These are phyloP conservation scores for Borealophlyctis nickersoniae DNA, from an alignment of 192 early-diverging fungal genomes.

Conservation along the genomic window DNA sequence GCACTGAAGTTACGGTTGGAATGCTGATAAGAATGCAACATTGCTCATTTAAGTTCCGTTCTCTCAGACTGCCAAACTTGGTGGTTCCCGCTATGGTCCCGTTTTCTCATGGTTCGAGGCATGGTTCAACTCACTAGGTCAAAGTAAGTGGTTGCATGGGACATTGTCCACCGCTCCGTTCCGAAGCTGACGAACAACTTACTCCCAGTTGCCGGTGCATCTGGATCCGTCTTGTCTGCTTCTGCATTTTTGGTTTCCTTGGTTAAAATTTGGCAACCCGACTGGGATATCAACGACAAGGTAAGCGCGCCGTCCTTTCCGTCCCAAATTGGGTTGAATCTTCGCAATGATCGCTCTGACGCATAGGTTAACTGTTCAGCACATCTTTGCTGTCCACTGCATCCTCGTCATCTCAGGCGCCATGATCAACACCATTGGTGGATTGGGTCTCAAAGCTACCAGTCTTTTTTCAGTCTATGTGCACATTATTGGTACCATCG, in stretches of 20 bases:
- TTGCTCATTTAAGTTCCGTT: too few relatives aligned
- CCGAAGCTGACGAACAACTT: too few relatives aligned
- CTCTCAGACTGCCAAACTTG: slow-evolving; percentile 41
- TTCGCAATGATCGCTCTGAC: too few relatives aligned
- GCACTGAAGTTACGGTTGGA: too few relatives aligned
- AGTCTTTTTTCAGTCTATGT: slow-evolving; percentile 31
- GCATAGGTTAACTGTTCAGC: too few relatives aligned
- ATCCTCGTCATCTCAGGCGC: slow-evolving; percentile 32
- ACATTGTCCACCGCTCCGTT: too few relatives aligned
- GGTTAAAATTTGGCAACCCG: slow-evolving; percentile 4
- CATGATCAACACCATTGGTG: slow-evolving; percentile 32
- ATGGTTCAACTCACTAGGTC: slow-evolving; percentile 41
- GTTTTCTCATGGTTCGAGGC: slow-evolving; percentile 39
- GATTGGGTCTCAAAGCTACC: slow-evolving; percentile 23
- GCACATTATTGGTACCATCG: slow-evolving; percentile 38
- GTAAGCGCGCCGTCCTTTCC: background rate
- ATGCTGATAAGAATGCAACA: too few relatives aligned
- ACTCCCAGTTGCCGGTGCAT: slow-evolving; percentile 26
- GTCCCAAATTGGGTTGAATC: too few relatives aligned
- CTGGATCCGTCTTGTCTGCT: slow-evolving; percentile 32
- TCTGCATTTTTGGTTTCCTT: slow-evolving; percentile 19
- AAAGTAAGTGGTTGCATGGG: too few relatives aligned
- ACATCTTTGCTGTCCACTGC: slow-evolving; percentile 20
- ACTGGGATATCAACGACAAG: slow-evolving; percentile 1
- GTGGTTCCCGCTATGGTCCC: slow-evolving; percentile 34